Evolutionary conservation across 1,284 basidiomycete species (phyloP), one percentile per base, ranked within the genome.

Genomic region (Cutaneotrichosporon arboriforme): DNA sequence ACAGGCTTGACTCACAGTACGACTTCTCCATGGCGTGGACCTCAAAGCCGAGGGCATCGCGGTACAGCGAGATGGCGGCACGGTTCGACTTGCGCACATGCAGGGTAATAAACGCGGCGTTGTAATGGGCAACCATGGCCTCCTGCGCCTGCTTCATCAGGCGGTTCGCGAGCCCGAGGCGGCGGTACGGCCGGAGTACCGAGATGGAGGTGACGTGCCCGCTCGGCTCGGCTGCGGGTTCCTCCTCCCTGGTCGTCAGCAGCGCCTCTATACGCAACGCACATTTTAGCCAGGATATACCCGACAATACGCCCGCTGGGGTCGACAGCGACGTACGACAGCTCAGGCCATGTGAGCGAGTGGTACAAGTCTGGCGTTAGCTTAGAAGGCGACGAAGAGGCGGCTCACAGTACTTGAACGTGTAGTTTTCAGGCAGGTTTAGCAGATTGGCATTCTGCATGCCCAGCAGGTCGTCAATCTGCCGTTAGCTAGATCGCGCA

Each of bases 201-300:
- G 88, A 90, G 62, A 96, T 89, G 0, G 90, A 93, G 37, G 90
- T 93, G 66, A 96, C 86, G 69, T 94, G 88, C 1, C 90, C 90
- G 56, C 90, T 73, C 1, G 84, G 80, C 51, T 82, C 79, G 22
- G 85, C 72, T 1, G 77, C 67, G 10, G 77, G 67, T 40, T 88
- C 87, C 70, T 92, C 89, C 63, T 87, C 83, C 85, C 78, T 88
- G 76, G 14, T 5, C 14, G 45, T 48, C 14, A 50, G 52, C 23
- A 38, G 23, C 4, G 14, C 18, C 0, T 3, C 9, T 17, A 35
- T 9, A 15, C 8, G 17, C 20, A 78, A 55, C 73, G 47, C 52
- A 90, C 93, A 97, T 93, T 73, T 94, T 94, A 0, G 89, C 90
- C 12, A 97, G 77, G 21, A 97, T 92, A 72, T 97, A 97, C 20